Conservation (phyloP, 2,329 filamentous ascomycete genomes). For the Aspergillus amoenus region DNA sequence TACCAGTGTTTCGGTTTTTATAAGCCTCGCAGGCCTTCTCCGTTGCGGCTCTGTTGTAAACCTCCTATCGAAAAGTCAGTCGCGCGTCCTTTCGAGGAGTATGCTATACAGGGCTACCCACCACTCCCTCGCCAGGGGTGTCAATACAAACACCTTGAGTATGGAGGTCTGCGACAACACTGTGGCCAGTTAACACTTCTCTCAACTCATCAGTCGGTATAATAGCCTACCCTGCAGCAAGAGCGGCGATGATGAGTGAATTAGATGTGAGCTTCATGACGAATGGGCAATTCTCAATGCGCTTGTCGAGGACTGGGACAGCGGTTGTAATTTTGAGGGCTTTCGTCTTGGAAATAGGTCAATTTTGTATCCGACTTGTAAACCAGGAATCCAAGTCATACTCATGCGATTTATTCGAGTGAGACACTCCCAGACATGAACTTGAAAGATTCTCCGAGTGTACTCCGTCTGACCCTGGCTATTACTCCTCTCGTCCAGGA, state of each 20-base stretch:
- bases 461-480: too few relatives aligned
- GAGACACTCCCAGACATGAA: too few relatives aligned
- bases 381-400: too few relatives aligned
- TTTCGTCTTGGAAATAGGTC: too few relatives aligned
- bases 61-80: slow-evolving; percentile 7
- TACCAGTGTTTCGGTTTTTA: slow-evolving; percentile 22
- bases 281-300: background rate
- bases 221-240: background rate
- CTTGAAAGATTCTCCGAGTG: too few relatives aligned
- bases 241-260: background rate
- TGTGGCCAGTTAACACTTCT: slow-evolving; percentile 1
- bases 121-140: slow-evolving; percentile 12
- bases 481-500: too few relatives aligned
- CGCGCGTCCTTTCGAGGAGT: background rate
- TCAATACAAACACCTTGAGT: slow-evolving; percentile 15
- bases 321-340: background rate
- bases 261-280: background rate
- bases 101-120: slow-evolving; percentile 2
- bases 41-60: slow-evolving; percentile 17
- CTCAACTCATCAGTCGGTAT: background rate
- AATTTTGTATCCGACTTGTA: too few relatives aligned
- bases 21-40: slow-evolving; percentile 20
- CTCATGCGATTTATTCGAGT: too few relatives aligned
- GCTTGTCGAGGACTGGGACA: background rate
- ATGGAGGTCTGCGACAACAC: slow-evolving; percentile 17